Conservation (phyloP, 1,284 basidiomycete species). For the Spongispora temasekensis region DNA sequence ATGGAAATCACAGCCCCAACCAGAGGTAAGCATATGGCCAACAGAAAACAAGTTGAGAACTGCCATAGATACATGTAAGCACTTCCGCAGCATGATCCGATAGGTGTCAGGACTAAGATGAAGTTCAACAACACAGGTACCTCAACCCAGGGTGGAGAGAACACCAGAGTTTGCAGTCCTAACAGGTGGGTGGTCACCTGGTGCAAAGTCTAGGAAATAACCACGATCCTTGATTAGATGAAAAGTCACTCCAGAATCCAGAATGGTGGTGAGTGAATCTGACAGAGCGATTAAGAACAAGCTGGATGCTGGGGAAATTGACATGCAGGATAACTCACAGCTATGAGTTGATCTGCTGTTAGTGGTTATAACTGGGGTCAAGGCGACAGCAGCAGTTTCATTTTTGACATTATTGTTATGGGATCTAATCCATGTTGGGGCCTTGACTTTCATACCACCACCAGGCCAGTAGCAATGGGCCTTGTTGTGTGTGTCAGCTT, state of each 20-base stretch:
- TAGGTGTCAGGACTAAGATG: background rate
- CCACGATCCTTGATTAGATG: background rate
- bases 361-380: background rate
- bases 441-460: too few species aligned
- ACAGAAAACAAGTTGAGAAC: background rate
- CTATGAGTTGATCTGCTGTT: background rate
- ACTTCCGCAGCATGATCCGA: background rate
- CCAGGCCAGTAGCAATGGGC: too few species aligned
- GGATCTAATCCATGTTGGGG: too few species aligned
- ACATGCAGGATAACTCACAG: background rate
- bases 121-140: background rate
- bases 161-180: background rate
- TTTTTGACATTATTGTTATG: too few species aligned
- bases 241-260: background rate
- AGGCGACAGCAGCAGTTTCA: too few species aligned
- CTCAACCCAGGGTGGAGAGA: background rate
- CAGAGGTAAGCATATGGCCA: background rate
- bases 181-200: background rate
- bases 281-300: background rate
- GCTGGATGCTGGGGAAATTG: background rate
- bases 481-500: too few species aligned
- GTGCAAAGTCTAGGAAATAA: background rate
- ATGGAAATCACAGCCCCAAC: background rate
- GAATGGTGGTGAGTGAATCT: background rate
- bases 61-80: background rate